Evolutionary conservation across 2,329 filamentous ascomycete genomes (phyloP).

Genomic region (Ceratocystis lukuohia): DNA sequence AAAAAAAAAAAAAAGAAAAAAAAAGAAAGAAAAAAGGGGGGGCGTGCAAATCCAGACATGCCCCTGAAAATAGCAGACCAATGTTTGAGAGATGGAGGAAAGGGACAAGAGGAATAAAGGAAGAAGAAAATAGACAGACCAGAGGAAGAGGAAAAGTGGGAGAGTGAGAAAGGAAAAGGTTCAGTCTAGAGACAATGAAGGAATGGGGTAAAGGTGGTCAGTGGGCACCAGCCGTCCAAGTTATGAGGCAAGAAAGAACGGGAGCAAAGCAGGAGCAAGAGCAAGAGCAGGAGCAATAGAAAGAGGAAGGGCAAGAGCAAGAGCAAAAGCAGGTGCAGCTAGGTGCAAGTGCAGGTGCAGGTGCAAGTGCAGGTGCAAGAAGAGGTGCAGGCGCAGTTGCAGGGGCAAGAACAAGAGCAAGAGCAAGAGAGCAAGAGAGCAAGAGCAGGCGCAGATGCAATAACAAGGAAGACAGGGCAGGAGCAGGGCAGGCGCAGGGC

Average conservation of each 20-base stretch:
- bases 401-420: no score
- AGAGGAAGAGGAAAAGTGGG: constrained; percentile 2
- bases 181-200: not conserved
- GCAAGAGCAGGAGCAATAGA: not conserved
- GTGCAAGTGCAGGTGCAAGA: no score
- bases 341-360: no score
- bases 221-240: not conserved
- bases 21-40: not conserved
- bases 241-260: not conserved
- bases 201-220: constrained; percentile 1
- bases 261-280: not conserved
- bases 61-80: constrained; percentile 11
- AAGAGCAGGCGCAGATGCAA: no score
- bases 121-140: constrained; percentile 3
- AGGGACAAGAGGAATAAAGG: constrained; percentile 11
- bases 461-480: no score
- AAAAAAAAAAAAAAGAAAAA: not conserved
- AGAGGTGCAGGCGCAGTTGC: no score
- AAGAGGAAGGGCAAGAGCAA: not conserved
- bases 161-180: not conserved
- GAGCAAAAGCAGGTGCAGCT: not conserved
- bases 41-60: constrained; percentile 5
- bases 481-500: no score
- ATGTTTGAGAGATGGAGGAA: constrained; percentile 8
- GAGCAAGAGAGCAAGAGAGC: no score